phyloP scores from a whole-genome alignment of 75 land plant species.

The Azolla pinnata region DNA sequence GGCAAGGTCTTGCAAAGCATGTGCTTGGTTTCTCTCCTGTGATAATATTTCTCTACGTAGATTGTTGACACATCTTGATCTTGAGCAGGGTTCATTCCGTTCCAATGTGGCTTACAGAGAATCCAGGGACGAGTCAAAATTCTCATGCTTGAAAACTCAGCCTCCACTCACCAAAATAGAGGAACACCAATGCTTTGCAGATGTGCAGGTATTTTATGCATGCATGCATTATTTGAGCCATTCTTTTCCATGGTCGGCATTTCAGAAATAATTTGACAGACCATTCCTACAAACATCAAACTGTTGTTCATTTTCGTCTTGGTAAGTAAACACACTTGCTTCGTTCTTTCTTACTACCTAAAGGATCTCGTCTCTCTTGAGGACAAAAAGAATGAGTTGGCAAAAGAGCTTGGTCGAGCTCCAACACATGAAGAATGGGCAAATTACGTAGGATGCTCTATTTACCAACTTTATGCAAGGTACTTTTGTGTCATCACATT shows the following conservation, averaged over 20 bases:
- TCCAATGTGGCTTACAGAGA: too few species aligned
- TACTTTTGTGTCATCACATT: not conserved
- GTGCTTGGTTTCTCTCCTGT: too few species aligned
- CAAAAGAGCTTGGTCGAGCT: constrained; percentile 15
- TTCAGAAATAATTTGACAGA: not conserved
- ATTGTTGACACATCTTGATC: too few species aligned
- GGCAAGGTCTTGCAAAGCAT: too few species aligned
- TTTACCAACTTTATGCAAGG: constrained; percentile 24
- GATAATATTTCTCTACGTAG: too few species aligned
- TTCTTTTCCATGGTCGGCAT: not conserved
- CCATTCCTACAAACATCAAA: not conserved
- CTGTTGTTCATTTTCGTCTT: too few species aligned
- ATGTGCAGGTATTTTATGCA: not conserved
- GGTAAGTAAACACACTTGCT: too few species aligned
- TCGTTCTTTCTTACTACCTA: not conserved
- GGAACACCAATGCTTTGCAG: constrained; percentile 1
- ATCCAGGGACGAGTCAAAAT: too few species aligned
- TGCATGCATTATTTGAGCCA: not conserved
- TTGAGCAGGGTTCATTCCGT: too few species aligned
- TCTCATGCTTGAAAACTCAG: too few species aligned
- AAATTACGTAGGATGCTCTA: constrained; percentile 14
- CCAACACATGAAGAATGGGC: constrained; percentile 25
- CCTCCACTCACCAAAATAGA: constrained; percentile 1
- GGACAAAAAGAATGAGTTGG: constrained; percentile 12
- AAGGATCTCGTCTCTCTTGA: constrained; percentile 19